These are phyloP conservation scores for Naganishia vishniacii DNA, from an alignment of 768 basidiomycete genomes.

Conservation along the genomic window DNA sequence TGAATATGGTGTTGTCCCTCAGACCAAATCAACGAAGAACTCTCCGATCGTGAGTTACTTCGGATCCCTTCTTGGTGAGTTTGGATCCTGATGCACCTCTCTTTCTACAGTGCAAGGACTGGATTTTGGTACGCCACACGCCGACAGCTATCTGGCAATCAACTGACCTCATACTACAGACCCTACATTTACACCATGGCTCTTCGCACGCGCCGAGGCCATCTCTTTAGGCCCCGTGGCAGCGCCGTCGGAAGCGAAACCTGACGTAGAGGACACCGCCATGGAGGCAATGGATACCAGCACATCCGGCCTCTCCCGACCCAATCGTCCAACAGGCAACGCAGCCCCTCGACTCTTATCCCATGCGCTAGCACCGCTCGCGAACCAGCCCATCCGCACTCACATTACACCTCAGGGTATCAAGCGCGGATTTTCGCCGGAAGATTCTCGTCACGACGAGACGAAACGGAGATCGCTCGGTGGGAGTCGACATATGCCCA, in stretches of 20 bases:
- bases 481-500: constrained; percentile 51
- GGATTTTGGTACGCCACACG: constrained; percentile 11
- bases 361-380: constrained; percentile 38
- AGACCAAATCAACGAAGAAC: constrained; percentile 41
- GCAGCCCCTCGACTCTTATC: constrained; percentile 33
- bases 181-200: constrained; percentile 39
- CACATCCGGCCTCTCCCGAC: constrained; percentile 17
- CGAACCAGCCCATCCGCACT: constrained; percentile 4
- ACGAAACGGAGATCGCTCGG: constrained; percentile 1
- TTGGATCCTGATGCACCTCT: too few species aligned
- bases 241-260: neutral
- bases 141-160: constrained; percentile 27
- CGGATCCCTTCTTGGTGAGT: too few species aligned
- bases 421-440: constrained; percentile 38
- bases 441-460: constrained; percentile 1
- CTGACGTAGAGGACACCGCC: neutral
- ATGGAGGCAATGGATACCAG: constrained; percentile 20
- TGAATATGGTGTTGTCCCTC: neutral
- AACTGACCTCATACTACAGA: constrained; percentile 29
- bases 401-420: constrained; percentile 20
- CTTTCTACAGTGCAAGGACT: constrained; percentile 23
- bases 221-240: constrained; percentile 12
- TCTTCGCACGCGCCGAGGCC: constrained; percentile 36
- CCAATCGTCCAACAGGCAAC: neutral
- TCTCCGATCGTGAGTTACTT: constrained; percentile 39